Conservation (phyloP, 345 rosid species). For the rapeseed (Brassica napus) region DNA sequence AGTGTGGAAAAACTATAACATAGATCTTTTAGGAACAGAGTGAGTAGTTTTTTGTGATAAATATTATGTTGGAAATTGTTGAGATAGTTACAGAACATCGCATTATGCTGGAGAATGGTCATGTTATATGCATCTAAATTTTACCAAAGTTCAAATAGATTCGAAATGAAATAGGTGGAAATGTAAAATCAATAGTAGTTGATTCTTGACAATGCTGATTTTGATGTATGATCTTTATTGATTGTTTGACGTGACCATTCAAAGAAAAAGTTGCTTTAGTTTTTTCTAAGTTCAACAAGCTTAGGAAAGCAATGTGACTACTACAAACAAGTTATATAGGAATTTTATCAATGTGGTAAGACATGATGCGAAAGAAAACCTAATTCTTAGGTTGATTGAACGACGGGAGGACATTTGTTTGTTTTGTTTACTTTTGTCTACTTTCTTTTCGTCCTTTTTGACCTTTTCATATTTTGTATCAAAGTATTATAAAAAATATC, state of each 20-base stretch:
- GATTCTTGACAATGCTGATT: slow-evolving; percentile 16
- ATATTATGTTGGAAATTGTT: background rate
- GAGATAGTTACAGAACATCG: slow-evolving; percentile 3
- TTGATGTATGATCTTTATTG: slow-evolving; percentile 28
- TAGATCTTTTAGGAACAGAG: too few relatives aligned
- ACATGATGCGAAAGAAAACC: slow-evolving; percentile 30
- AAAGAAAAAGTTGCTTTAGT: background rate
- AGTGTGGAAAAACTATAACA: too few relatives aligned
- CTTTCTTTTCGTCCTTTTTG: background rate
- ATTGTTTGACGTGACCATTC: slow-evolving; percentile 33
- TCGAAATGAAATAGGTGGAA: background rate
- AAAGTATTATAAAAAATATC: background rate
- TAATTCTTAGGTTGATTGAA: slow-evolving; percentile 23
- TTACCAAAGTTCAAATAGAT: background rate
- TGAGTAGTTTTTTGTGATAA: background rate
- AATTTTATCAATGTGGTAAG: slow-evolving; percentile 12
- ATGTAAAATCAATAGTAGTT: background rate
- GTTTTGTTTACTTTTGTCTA: slow-evolving; percentile 25
- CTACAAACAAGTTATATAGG: background rate
- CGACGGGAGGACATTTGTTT: slow-evolving; percentile 18
- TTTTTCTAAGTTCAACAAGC: slow-evolving; percentile 25
- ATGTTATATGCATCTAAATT: background rate
- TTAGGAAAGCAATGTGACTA: slow-evolving; percentile 35
- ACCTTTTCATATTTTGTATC: background rate
- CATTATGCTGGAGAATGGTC: background rate